Percentiles rank a stretch among this genome's conserved stretches.
phyloP scores from a whole-genome alignment of 352 stramenopile genomes.

The Pythium coloratum region DNA sequence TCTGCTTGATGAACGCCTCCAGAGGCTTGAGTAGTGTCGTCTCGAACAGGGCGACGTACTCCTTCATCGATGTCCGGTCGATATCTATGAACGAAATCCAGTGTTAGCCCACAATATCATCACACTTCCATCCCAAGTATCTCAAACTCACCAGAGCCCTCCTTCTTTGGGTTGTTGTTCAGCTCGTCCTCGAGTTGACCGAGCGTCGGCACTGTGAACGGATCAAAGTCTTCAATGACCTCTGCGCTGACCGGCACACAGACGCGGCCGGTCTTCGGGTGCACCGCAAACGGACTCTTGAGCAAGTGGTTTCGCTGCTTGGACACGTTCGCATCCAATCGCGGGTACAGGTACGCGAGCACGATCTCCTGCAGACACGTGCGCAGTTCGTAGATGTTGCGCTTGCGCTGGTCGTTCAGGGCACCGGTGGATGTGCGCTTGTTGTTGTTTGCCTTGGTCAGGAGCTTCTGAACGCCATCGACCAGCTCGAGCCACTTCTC shows the following conservation, averaged over 20 bases:
- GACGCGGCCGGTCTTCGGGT: slow-evolving; percentile 97
- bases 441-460: slow-evolving; percentile 54
- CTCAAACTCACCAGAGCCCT: slow-evolving; percentile 26
- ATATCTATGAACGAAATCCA: slow-evolving; percentile 23
- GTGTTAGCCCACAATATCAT: neutral
- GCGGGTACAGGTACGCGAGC: slow-evolving; percentile 95
- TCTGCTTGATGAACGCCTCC: slow-evolving; percentile 57
- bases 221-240: slow-evolving; percentile 86
- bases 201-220: slow-evolving; percentile 84
- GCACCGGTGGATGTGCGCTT: slow-evolving; percentile 36
- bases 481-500: slow-evolving; percentile 91
- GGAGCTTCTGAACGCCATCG: slow-evolving; percentile 63
- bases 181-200: slow-evolving; percentile 82
- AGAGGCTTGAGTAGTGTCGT: slow-evolving; percentile 71
- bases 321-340: slow-evolving; percentile 99
- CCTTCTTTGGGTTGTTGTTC: slow-evolving; percentile 47
- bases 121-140: neutral
- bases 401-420: slow-evolving; percentile 62
- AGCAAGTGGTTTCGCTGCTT: slow-evolving; percentile 99
- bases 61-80: slow-evolving; percentile 64
- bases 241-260: slow-evolving; percentile 95
- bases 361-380: slow-evolving; percentile 96
- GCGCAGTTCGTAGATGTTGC: slow-evolving; percentile 63
- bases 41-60: slow-evolving; percentile 78
- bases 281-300: slow-evolving; percentile 98